Evolutionary conservation across 1,284 basidiomycete genomes (phyloP).

Genomic region (Stygiomarasmius scandens): DNA sequence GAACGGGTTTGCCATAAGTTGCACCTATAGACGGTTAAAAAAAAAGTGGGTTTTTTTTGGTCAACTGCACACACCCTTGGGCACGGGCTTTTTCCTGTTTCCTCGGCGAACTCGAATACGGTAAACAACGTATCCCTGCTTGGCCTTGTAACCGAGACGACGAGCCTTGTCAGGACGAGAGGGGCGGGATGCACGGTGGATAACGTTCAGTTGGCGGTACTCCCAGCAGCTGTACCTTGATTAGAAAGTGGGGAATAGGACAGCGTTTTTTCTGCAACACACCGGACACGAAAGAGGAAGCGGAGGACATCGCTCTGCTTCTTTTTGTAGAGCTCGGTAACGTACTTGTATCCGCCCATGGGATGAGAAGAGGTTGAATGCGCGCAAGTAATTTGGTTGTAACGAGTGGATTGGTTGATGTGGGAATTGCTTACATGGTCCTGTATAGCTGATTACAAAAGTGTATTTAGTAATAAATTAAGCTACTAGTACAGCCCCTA

Average conservation of each 20-base stretch:
- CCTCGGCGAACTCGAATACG: constrained; percentile 97
- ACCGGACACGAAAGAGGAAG: constrained; percentile 97
- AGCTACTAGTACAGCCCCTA: no score
- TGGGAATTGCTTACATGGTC: no score
- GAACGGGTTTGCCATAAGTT: constrained; percentile 98
- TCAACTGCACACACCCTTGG: constrained; percentile 72
- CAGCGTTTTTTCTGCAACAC: constrained; percentile 31
- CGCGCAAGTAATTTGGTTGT: no score
- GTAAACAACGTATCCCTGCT: constrained; percentile 99
- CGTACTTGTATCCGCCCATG: constrained; percentile 96
- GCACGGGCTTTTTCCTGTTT: constrained; percentile 98
- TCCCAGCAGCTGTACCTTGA: constrained; percentile 86
- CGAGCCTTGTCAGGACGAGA: constrained; percentile 99
- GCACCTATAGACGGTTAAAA: constrained; percentile 64
- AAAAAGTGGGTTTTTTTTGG: neutral
- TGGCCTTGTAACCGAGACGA: constrained; percentile 98
- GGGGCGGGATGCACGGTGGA: constrained; percentile 96
- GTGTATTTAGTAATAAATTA: no score
- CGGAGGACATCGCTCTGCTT: constrained; percentile 98
- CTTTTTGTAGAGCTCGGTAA: constrained; percentile 94
- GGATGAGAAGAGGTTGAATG: neutral
- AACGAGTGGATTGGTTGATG: no score
- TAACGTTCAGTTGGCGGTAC: constrained; percentile 96
- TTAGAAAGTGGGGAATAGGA: neutral
- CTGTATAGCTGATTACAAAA: no score